Conservation (phyloP, 768 basidiomycete species). For the Naganishia vaughanmartiniae region DNA sequence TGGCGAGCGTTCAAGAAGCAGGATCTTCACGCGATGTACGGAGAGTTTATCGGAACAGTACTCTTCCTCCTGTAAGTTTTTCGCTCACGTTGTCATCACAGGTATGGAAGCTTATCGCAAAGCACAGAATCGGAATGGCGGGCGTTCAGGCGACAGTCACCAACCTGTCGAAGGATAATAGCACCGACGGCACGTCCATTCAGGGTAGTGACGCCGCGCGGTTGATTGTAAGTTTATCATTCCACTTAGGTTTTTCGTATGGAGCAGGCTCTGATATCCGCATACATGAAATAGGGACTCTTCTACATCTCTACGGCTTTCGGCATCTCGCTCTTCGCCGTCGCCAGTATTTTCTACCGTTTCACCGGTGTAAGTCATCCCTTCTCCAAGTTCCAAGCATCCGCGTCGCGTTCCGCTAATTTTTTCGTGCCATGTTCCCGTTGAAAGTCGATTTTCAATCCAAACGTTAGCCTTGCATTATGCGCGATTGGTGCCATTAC, state of each 20-base stretch:
- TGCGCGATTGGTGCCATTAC: constrained; percentile 43
- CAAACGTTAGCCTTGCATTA: constrained; percentile 41
- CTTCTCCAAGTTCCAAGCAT: too few relatives aligned
- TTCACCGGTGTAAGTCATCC: constrained; percentile 49
- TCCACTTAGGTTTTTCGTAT: constrained; percentile 10
- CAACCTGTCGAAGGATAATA: constrained; percentile 30
- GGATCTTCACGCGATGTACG: constrained; percentile 40
- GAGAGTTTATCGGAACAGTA: constrained; percentile 45
- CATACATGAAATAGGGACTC: constrained; percentile 1
- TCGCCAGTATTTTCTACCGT: constrained; percentile 47
- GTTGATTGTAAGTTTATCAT: constrained; percentile 29
- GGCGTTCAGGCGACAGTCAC: constrained; percentile 39
- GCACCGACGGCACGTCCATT: constrained; percentile 25
- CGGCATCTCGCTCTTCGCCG: constrained; percentile 44
- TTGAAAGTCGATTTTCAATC: constrained; percentile 29
- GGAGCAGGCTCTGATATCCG: neutral
- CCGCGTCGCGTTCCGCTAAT: neutral
- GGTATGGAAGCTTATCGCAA: too few relatives aligned
- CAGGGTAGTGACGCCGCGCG: constrained; percentile 34
- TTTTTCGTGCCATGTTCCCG: neutral
- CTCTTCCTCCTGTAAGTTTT: constrained; percentile 45
- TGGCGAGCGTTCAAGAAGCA: constrained; percentile 5
- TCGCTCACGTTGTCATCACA: neutral
- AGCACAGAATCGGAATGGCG: constrained; percentile 30
- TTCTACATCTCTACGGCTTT: constrained; percentile 44